A percentile compares a stretch with the other conserved stretches of the same genome.
Conservation (phyloP, 805 yeast genomes). For the Kazachstania africana region DNA sequence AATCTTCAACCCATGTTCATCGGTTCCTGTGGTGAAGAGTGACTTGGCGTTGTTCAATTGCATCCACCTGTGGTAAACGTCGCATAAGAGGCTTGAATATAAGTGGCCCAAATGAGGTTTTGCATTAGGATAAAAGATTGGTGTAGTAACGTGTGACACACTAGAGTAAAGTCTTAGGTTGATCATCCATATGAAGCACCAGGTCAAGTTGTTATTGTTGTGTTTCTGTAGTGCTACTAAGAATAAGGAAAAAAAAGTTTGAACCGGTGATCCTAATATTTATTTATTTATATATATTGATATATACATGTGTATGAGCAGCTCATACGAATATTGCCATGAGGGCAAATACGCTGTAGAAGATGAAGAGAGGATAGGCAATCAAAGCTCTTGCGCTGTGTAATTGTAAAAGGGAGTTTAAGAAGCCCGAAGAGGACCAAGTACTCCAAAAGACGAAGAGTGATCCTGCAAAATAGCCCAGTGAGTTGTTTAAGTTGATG, state of each 20-base stretch:
- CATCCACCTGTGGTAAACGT: slow-evolving; percentile 68
- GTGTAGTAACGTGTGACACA: slow-evolving; percentile 57
- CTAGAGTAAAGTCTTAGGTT: slow-evolving; percentile 1
- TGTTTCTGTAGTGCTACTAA: no score
- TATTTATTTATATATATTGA: not conserved
- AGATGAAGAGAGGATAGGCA: slow-evolving; percentile 87
- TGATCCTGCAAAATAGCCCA: slow-evolving; percentile 61
- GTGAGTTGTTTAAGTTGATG: slow-evolving; percentile 61
- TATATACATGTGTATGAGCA: not conserved
- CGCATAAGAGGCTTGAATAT: slow-evolving; percentile 77
- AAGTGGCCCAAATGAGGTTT: slow-evolving; percentile 89
- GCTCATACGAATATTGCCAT: slow-evolving; percentile 95
- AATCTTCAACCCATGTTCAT: slow-evolving; percentile 92
- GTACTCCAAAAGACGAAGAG: slow-evolving; percentile 83
- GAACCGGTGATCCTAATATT: no score
- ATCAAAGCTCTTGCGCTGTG: slow-evolving; percentile 79
- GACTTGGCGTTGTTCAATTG: slow-evolving; percentile 33
- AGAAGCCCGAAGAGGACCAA: slow-evolving; percentile 83
- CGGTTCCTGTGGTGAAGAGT: slow-evolving; percentile 81
- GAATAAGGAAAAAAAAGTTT: no score
- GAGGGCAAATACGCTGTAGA: slow-evolving; percentile 87
- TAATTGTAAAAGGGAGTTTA: slow-evolving; percentile 72
- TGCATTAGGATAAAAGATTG: slow-evolving; percentile 94
- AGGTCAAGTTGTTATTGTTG: no score
- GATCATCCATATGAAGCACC: no score